phyloP scores from a whole-genome alignment of 495 filamentous ascomycete species.

The Trichoderma erinaceum region DNA sequence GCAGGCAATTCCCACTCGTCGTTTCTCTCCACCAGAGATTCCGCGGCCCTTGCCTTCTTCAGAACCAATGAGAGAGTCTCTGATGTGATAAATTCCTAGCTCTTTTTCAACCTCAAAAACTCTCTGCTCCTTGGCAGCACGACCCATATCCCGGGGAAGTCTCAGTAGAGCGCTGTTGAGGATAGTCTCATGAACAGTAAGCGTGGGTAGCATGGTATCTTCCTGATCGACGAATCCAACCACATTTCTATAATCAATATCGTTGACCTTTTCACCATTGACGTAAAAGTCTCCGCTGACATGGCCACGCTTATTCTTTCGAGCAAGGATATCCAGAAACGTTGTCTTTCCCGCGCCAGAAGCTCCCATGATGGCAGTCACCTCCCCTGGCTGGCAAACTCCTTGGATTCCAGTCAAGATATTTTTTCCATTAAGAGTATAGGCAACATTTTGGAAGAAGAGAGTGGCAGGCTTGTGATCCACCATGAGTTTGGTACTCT shows the following conservation, averaged over 20 bases:
- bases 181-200: constrained; percentile 98
- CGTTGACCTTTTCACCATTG: constrained; percentile 83
- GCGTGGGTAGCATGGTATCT: constrained; percentile 92
- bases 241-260: constrained; percentile 82
- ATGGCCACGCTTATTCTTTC: constrained; percentile 90
- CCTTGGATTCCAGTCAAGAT: constrained; percentile 79
- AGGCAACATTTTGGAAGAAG: constrained; percentile 83
- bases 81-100: constrained; percentile 86
- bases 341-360: constrained; percentile 97
- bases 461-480: constrained; percentile 88
- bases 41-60: constrained; percentile 92
- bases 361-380: constrained; percentile 97
- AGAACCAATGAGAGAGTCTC: constrained; percentile 92
- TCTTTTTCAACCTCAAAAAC: constrained; percentile 93
- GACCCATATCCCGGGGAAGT: constrained; percentile 84
- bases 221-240: constrained; percentile 98
- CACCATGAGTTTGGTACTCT: constrained; percentile 73
- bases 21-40: constrained; percentile 95
- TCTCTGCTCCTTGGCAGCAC: constrained; percentile 74
- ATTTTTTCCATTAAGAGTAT: constrained; percentile 76
- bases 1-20: constrained; percentile 93
- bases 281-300: constrained; percentile 82
- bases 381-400: constrained; percentile 78
- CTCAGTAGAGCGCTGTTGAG: constrained; percentile 86
- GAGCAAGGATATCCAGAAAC: constrained; percentile 91